phyloP scores from a whole-genome alignment of 768 basidiomycete genomes.

The Suillus lakei region DNA sequence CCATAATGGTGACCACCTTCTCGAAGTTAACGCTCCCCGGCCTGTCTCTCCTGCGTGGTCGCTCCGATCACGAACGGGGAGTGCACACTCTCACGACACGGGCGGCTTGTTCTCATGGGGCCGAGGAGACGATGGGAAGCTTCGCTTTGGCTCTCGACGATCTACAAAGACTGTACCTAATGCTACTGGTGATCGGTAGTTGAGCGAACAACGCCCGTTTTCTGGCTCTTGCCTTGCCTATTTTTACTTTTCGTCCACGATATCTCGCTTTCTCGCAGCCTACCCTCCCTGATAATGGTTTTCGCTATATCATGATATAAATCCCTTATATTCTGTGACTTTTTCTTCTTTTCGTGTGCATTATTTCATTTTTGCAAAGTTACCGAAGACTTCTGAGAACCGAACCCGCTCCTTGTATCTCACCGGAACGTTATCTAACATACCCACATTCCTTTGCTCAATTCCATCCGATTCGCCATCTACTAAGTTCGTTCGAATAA shows the following conservation, averaged over 20 bases:
- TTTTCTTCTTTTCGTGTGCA: conserved; percentile 34
- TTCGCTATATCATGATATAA: conserved; percentile 25
- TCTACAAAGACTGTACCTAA: conserved; percentile 46
- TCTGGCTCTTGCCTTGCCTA: conserved; percentile 6
- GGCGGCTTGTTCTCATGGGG: conserved; percentile 74
- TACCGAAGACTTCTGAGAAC: background rate
- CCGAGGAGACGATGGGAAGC: conserved; percentile 63
- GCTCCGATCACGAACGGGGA: conserved; percentile 81
- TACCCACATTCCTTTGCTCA: conserved; percentile 7
- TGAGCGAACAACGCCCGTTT: background rate
- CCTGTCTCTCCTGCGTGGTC: conserved; percentile 87
- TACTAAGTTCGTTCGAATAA: background rate
- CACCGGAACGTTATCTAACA: background rate
- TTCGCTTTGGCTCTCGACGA: conserved; percentile 77
- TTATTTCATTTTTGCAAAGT: conserved; percentile 25
- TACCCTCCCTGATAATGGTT: conserved; percentile 39
- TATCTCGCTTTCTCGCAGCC: conserved; percentile 24
- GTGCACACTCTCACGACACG: conserved; percentile 70
- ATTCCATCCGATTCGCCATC: background rate
- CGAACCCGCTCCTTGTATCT: conserved; percentile 8
- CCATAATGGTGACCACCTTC: conserved; percentile 51
- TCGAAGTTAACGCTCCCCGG: conserved; percentile 57
- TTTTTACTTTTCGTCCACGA: conserved; percentile 11
- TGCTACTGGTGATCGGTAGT: conserved; percentile 30
- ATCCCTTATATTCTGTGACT: conserved; percentile 15